A percentile compares a stretch with the other conserved stretches of the same genome.
Evolutionary conservation across 1,284 basidiomycete genomes (phyloP).

Genomic region (Puccinia horiana): DNA sequence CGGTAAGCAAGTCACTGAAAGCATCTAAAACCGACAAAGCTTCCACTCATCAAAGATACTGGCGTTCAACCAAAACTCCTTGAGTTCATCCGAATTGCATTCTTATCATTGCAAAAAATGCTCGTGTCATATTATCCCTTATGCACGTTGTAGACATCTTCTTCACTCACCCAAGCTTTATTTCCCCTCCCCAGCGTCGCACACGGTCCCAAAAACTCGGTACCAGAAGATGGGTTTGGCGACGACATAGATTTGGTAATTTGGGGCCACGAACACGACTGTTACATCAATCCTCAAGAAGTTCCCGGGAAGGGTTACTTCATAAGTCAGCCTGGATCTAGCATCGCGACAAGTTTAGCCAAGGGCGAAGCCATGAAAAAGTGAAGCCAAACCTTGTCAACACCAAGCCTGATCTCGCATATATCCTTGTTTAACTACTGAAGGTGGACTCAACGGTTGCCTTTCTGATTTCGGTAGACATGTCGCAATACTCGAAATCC

Average conservation of each 20-base stretch:
- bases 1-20: slow-evolving; percentile 65
- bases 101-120: neutral
- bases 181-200: slow-evolving; percentile 69
- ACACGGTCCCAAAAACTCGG: slow-evolving; percentile 86
- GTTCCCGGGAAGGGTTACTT: slow-evolving; percentile 88
- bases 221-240: slow-evolving; percentile 96
- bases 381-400: slow-evolving; percentile 62
- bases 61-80: neutral
- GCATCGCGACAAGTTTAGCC: slow-evolving; percentile 86
- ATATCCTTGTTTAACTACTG: slow-evolving; percentile 42
- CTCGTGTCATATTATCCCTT: neutral
- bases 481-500: slow-evolving; percentile 80
- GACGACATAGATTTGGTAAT: slow-evolving; percentile 89
- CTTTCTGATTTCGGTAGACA: slow-evolving; percentile 65
- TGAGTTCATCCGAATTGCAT: neutral
- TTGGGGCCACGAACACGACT: slow-evolving; percentile 99
- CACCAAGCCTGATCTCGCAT: slow-evolving; percentile 41
- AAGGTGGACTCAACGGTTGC: slow-evolving; percentile 16
- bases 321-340: slow-evolving; percentile 92
- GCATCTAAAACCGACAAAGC: neutral
- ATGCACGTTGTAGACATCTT: neutral
- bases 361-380: slow-evolving; percentile 87
- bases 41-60: neutral
- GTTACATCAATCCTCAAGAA: slow-evolving; percentile 82
- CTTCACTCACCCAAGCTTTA: neutral